Percentiles rank a stretch among this genome's conserved stretches.
Evolutionary conservation across 208 protist genomes (phyloP).

Genomic region (Giardia muris): DNA sequence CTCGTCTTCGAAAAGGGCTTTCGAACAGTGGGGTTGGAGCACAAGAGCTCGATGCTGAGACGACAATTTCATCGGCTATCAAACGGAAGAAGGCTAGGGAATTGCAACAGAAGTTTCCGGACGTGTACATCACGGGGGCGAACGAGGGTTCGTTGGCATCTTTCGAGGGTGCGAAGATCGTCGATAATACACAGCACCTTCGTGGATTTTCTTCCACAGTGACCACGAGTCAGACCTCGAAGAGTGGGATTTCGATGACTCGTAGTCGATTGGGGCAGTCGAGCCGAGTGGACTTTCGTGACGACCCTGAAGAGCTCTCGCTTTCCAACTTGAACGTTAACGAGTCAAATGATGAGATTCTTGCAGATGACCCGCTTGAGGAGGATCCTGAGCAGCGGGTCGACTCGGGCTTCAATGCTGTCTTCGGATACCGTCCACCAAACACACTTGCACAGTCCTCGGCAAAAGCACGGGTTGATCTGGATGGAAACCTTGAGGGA

Average conservation of each 20-base stretch:
- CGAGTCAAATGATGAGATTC: background rate
- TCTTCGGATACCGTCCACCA: background rate
- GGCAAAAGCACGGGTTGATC: background rate
- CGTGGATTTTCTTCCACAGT: background rate
- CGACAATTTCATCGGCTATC: background rate
- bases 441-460: background rate
- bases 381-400: background rate
- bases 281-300: no score
- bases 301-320: no score
- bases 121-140: background rate
- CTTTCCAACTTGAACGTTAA: background rate
- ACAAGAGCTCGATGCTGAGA: background rate
- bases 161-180: background rate
- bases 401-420: background rate
- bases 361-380: background rate
- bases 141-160: background rate
- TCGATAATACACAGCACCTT: background rate
- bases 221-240: background rate
- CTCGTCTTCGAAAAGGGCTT: background rate
- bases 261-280: no score
- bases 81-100: background rate
- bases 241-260: background rate
- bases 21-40: background rate
- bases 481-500: background rate
- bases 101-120: background rate